Base-by-base conservation (phyloP, 2,329 filamentous ascomycete species). In the Apiospora koreana region DNA sequence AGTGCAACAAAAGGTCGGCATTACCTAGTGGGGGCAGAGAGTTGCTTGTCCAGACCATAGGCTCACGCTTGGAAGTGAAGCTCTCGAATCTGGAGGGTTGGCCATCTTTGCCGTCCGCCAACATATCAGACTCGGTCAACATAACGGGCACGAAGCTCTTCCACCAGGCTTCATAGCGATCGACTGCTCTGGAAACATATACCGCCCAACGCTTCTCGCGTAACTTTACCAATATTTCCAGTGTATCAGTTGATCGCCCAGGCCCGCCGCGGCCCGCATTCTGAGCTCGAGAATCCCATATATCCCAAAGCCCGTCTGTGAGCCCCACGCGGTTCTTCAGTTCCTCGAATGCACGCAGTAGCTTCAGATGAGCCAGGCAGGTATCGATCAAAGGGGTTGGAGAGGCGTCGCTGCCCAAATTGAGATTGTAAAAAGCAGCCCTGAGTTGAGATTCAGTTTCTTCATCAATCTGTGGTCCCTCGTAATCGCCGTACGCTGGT, bases 151-250 rank as follows among this genome's bases (percentile, higher is more conserved):
- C 71, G 18, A 82, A 73, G 1, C 79, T 76, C 2, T 82, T 76
- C 86, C 89, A 91, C 92, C 92, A 94, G 3, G 77, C 77, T 70
- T 88, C 83, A 75, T 92, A 94, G 3, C 92, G 85, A 65, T 90
- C 86, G 0, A 89, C 91, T 1, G 92, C 91, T 65, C 89, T 84
- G 8, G 88, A 85, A 6, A 93, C 85, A 77, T 89, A 93, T 12
- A 93, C 77, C 0, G 87, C 86, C 92, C 92, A 94, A 76, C 91
- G 82, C 81, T 93, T 93, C 80, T 93, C 91, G 18, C 88, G 83
- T 41, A 92, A 81, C 68, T 85, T 84, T 67, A 85, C 85, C 21
- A 88, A 80, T 3, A 82, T 74, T 2, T 79, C 77, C 12, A 79
- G 43, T 1, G 43, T n/a, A 8, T 43, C 65, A 7, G 28, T 67